These are phyloP conservation scores for Symmetrospora coprosmae DNA, from an alignment of 768 basidiomycete genomes.

Conservation along the genomic window DNA sequence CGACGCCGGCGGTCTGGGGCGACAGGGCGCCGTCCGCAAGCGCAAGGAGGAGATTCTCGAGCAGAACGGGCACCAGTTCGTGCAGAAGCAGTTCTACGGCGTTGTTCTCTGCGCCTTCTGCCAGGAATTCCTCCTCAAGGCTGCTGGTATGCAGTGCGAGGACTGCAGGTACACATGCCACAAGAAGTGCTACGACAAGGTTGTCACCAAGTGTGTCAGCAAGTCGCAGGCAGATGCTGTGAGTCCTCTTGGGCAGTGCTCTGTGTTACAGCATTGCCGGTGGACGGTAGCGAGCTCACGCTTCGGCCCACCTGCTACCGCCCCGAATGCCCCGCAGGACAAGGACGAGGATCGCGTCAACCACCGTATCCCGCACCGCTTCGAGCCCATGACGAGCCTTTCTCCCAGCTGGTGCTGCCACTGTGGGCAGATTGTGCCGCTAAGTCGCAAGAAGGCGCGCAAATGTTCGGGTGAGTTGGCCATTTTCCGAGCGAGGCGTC, in stretches of 20 bases:
- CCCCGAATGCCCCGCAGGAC: too few relatives aligned
- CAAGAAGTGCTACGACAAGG: constrained; percentile 97
- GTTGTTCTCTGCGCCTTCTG: constrained; percentile 97
- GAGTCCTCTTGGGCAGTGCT: too few relatives aligned
- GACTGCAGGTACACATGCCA: constrained; percentile 98
- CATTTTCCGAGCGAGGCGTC: not conserved
- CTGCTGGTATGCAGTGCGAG: constrained; percentile 85
- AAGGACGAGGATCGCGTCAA: constrained; percentile 98
- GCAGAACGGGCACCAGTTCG: constrained; percentile 98
- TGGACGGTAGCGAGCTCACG: too few relatives aligned
- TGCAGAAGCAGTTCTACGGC: constrained; percentile 82
- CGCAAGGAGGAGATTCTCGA: constrained; percentile 96
- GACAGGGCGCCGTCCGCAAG: constrained; percentile 94
- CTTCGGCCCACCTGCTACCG: not conserved
- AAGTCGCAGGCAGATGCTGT: constrained; percentile 81
- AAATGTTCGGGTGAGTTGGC: constrained; percentile 53
- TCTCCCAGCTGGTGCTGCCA: constrained; percentile 99
- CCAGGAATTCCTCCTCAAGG: constrained; percentile 91
- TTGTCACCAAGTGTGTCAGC: constrained; percentile 97
- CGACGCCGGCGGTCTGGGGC: constrained; percentile 83
- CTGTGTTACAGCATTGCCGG: not conserved
- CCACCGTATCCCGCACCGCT: constrained; percentile 96
- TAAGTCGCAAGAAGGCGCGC: constrained; percentile 90
- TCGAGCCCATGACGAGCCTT: constrained; percentile 89
- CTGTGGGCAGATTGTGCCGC: constrained; percentile 85